Percentiles rank a stretch among this genome's conserved stretches.
Conservation (phyloP, 495 filamentous ascomycete genomes). For the Xylaria sp. region DNA sequence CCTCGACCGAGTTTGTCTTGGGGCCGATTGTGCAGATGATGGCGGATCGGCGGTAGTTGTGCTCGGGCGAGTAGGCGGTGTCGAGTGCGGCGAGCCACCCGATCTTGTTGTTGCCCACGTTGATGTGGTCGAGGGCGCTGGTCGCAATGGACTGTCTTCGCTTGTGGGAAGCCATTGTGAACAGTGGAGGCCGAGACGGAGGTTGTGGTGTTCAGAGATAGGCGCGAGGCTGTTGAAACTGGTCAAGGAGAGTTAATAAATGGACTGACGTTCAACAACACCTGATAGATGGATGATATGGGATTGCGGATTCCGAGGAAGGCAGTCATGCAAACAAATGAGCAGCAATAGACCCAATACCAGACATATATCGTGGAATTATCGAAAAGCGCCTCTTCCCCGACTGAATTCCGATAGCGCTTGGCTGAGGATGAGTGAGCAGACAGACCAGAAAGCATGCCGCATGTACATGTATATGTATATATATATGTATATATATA, state of each 20-base stretch:
- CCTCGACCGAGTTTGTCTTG: conserved; percentile 98
- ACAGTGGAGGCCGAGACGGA: conserved; percentile 29
- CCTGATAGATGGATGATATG: not conserved
- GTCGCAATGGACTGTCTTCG: conserved; percentile 58
- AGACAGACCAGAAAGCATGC: not conserved
- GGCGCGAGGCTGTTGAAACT: conserved; percentile 8
- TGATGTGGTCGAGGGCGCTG: conserved; percentile 79
- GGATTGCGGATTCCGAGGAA: too few relatives aligned
- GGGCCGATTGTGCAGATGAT: conserved; percentile 99
- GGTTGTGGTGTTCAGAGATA: conserved; percentile 32
- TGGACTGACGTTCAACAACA: not conserved
- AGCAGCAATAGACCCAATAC: not conserved
- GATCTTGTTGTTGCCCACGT: conserved; percentile 75
- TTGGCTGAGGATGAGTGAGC: not conserved
- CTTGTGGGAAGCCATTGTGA: conserved; percentile 36
- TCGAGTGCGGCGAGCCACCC: conserved; percentile 85
- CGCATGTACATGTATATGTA: not conserved
- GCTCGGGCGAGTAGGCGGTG: conserved; percentile 78
- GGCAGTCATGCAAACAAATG: not conserved
- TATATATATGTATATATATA: too few relatives aligned
- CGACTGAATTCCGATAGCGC: not conserved
- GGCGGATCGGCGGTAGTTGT: conserved; percentile 89
- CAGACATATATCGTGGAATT: not conserved
- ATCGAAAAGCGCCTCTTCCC: not conserved
- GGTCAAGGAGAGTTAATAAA: not conserved